Conservation (phyloP, 306 rosid genomes). For the Erythrophleum fordii region DNA sequence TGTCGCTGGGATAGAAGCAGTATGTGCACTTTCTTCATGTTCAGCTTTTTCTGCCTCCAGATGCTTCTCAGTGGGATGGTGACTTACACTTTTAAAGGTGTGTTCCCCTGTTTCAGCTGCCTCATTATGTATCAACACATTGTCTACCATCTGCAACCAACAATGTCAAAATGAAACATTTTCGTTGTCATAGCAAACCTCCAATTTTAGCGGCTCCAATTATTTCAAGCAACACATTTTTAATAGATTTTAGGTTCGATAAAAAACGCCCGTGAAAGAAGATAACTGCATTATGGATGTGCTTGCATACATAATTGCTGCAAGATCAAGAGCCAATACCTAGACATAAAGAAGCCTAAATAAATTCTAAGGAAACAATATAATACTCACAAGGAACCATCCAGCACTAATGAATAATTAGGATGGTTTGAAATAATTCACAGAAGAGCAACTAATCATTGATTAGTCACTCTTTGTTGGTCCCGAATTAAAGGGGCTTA, state of each 20-base stretch:
- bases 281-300: neutral
- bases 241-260: neutral
- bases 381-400: neutral
- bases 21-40: conserved; percentile 47
- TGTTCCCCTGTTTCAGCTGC: conserved; percentile 56
- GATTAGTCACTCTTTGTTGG: neutral
- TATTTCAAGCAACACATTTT: conserved; percentile 16
- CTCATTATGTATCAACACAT: conserved; percentile 57
- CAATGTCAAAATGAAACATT: conserved; percentile 24
- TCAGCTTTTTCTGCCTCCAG: conserved; percentile 47
- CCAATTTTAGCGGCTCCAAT: neutral
- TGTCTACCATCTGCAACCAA: conserved; percentile 71
- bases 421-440: neutral
- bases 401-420: neutral
- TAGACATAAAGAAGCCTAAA: neutral
- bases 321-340: neutral
- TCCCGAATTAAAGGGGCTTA: neutral
- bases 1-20: conserved; percentile 41
- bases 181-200: conserved; percentile 1
- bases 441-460: neutral
- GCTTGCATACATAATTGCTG: neutral
- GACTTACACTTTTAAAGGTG: conserved; percentile 27
- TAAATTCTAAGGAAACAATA: neutral
- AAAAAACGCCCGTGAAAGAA: neutral
- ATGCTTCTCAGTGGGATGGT: conserved; percentile 41